phyloP scores from a whole-genome alignment of 176 grass and related monocot species.

The Tuctoria greenei region DNA sequence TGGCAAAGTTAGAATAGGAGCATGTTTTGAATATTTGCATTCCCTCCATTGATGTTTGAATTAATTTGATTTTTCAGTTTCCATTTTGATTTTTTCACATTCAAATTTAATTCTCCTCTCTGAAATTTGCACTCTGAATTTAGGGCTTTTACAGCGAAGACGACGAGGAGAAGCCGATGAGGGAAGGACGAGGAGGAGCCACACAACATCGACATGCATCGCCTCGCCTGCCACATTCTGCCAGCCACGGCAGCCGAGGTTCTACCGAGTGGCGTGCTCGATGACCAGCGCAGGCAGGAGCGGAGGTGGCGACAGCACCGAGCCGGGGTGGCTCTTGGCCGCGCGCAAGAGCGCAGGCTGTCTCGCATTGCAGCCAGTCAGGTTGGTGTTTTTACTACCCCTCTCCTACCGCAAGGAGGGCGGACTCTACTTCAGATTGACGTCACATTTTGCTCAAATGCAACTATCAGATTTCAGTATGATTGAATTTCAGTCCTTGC shows the following conservation, averaged over 20 bases:
- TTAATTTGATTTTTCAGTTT: no score
- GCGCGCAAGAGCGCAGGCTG: conserved; percentile 37
- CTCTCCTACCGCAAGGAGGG: neutral
- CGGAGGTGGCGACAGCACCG: neutral
- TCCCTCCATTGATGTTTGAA: no score
- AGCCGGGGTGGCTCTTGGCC: neutral
- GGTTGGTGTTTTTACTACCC: conserved; percentile 42
- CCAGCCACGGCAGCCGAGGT: conserved; percentile 14
- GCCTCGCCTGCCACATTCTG: conserved; percentile 30
- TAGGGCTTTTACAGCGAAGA: no score
- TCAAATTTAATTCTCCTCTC: no score
- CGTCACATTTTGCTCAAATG: neutral
- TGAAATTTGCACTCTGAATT: no score
- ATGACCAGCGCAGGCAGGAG: neutral
- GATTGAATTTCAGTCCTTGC: neutral
- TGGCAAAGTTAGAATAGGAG: no score
- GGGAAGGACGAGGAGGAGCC: no score
- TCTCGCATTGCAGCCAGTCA: conserved; percentile 67
- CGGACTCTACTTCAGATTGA: neutral
- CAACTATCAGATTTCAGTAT: no score
- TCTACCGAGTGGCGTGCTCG: conserved; percentile 39
- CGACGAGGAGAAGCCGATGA: no score
- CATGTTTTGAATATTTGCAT: no score
- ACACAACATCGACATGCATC: no score
- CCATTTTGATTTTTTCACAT: no score